A percentile compares a stretch with the other conserved stretches of the same genome.
These are phyloP conservation scores for Paecilomyces sp. DNA, from an alignment of 2,329 filamentous ascomycete species.

Conservation along the genomic window DNA sequence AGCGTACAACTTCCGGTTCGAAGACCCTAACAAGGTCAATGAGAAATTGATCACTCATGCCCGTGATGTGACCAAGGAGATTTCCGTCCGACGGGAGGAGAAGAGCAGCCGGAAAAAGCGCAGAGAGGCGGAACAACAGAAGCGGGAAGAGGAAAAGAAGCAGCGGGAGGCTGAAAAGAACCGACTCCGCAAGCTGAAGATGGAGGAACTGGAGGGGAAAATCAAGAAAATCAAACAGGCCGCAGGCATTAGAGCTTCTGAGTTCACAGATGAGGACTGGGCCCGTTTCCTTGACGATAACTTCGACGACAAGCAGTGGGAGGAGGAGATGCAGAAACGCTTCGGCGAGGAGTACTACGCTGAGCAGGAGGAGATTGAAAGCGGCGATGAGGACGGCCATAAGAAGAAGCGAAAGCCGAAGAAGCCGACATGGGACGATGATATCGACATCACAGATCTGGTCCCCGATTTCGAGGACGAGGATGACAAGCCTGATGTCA, in stretches of 20 bases:
- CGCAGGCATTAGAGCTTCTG: slow-evolving; percentile 66
- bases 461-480: slow-evolving; percentile 73
- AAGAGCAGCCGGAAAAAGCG: slow-evolving; percentile 67
- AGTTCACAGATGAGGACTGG: slow-evolving; percentile 71
- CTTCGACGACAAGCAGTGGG: slow-evolving; percentile 87
- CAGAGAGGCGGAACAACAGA: slow-evolving; percentile 69
- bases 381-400: slow-evolving; percentile 30
- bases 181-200: slow-evolving; percentile 75
- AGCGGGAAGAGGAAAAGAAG: slow-evolving; percentile 70
- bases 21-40: slow-evolving; percentile 82
- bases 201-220: slow-evolving; percentile 84
- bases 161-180: slow-evolving; percentile 74
- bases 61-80: slow-evolving; percentile 72
- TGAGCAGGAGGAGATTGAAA: slow-evolving; percentile 50
- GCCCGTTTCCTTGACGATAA: slow-evolving; percentile 74
- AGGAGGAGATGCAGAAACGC: slow-evolving; percentile 76
- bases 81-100: slow-evolving; percentile 81
- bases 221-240: slow-evolving; percentile 82
- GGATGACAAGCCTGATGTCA: slow-evolving; percentile 49
- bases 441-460: slow-evolving; percentile 93
- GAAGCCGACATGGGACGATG: slow-evolving; percentile 91
- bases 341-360: slow-evolving; percentile 93
- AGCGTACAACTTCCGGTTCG: slow-evolving; percentile 93
- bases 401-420: slow-evolving; percentile 61
- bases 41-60: slow-evolving; percentile 83